Evolutionary conservation across 352 stramenopile genomes (phyloP).

Genomic region (Phytophthora uliginosa): DNA sequence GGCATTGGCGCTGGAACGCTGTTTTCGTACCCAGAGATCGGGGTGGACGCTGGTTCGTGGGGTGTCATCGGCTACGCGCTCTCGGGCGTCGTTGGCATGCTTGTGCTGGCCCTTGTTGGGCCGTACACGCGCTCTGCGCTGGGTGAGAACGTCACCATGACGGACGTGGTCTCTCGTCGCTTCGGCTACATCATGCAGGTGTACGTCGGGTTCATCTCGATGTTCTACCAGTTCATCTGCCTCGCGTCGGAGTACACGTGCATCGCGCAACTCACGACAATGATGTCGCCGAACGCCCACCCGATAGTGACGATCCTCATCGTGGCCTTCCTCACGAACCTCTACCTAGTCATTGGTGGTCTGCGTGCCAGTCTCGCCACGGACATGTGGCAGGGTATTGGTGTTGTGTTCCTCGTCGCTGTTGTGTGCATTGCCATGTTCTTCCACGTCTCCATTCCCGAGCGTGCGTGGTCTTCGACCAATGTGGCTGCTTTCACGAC

Average conservation of each 20-base stretch:
- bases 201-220: conserved; percentile 62
- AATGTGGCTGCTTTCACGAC: conserved; percentile 66
- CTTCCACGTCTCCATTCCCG: conserved; percentile 54
- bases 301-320: conserved; percentile 64
- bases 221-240: conserved; percentile 86
- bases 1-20: conserved; percentile 78
- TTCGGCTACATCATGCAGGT: conserved; percentile 69
- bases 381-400: conserved; percentile 73
- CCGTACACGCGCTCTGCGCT: conserved; percentile 59
- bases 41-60: conserved; percentile 69
- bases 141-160: conserved; percentile 72
- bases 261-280: conserved; percentile 51
- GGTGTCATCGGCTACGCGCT: conserved; percentile 79
- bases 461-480: conserved; percentile 47
- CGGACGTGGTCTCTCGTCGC: conserved; percentile 65
- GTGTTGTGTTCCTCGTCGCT: conserved; percentile 56
- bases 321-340: conserved; percentile 70
- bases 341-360: conserved; percentile 72
- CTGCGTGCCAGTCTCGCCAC: conserved; percentile 71
- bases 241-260: conserved; percentile 73
- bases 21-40: conserved; percentile 78
- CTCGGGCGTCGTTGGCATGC: conserved; percentile 55
- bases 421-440: conserved; percentile 70
- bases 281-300: conserved; percentile 53
- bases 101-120: conserved; percentile 55